Conservation (phyloP, 1,284 basidiomycete species). For the Wolfiporia cocos region DNA sequence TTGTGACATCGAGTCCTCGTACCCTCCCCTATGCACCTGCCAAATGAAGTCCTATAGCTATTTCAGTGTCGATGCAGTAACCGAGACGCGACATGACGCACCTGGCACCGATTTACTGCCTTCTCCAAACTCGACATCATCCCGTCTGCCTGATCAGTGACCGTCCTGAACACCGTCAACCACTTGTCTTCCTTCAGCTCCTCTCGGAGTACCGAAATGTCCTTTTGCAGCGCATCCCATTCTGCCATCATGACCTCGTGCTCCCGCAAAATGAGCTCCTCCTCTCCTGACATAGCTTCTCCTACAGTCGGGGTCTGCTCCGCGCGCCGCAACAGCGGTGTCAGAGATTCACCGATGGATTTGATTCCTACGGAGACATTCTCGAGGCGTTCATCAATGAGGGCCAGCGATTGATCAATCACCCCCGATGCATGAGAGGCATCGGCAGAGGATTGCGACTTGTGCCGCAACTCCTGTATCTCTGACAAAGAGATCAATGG, state of each 20-base stretch:
- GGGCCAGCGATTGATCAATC: conserved; percentile 77
- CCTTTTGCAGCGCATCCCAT: conserved; percentile 77
- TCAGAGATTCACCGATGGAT: conserved; percentile 54
- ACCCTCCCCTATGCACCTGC: conserved; percentile 59
- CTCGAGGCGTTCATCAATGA: conserved; percentile 76
- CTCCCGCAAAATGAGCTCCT: conserved; percentile 57
- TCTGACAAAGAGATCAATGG: conserved; percentile 36
- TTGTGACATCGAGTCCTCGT: conserved; percentile 39
- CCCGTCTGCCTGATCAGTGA: conserved; percentile 87
- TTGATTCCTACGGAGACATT: conserved; percentile 65
- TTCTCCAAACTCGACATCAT: conserved; percentile 97
- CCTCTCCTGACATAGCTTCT: conserved; percentile 36
- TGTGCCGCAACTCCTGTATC: conserved; percentile 81
- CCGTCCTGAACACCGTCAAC: conserved; percentile 90
- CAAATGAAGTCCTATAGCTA: conserved; percentile 75
- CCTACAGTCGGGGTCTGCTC: conserved; percentile 41
- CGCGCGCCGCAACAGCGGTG: conserved; percentile 43
- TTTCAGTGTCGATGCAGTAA: neutral
- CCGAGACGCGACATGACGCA: conserved; percentile 18
- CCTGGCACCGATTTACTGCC: conserved; percentile 80
- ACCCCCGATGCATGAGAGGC: conserved; percentile 50
- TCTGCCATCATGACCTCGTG: conserved; percentile 63
- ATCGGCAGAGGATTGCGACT: conserved; percentile 61
- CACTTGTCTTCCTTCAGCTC: conserved; percentile 96
- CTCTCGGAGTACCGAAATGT: conserved; percentile 77